Base-by-base conservation (phyloP, 345 rosid species). In the Aquilaria sinensis region DNA sequence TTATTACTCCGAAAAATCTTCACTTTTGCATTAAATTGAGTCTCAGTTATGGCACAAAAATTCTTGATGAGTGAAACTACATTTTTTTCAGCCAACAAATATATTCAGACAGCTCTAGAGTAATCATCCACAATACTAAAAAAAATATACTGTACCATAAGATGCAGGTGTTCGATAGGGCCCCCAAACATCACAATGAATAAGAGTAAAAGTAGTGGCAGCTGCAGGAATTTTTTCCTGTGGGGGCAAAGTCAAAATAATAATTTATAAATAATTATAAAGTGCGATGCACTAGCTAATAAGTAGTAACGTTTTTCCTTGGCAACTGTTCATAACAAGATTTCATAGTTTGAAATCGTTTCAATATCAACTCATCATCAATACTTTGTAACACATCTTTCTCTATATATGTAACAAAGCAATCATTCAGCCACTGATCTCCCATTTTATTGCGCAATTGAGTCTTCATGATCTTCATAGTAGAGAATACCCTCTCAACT, bases 131-230 rank as follows among this genome's bases (percentile, higher is more conserved):
- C 43, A 37, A 33, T 7, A 0, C 49, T 74, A 0, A 65, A 32
- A 31, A n/a, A 74, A 69, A 55, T 64, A 63, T 29, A 3, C 2
- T 0, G 51, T 56, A 0, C 51, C 61, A 56, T 48, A 63, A 0
- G 55, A 7, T 31, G 63, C 3, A 0, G 49, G 6, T 1, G 29
- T 31, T 10, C 15, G 2, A 49, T 23, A 23, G 1, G 23, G 23
- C 23, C 23, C 23, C 23, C 0, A 23, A 2, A 74, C 47, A 51
- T 74, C 63, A 56, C 63, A 74, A 65, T 74, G 74, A 2, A 69
- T 67, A 10, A 70, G 5, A 0, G 23, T 1, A 23, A 23, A 23
- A 23, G 23, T 1, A 23, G 23, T 23, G 23, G 23, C 1, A 1
- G 23, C 23, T 23, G 23, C 23, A 23, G 23, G 0, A 23, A 23